Evolutionary conservation across 805 yeast genomes (phyloP).

Genomic region (Ogataea paraovalis): DNA sequence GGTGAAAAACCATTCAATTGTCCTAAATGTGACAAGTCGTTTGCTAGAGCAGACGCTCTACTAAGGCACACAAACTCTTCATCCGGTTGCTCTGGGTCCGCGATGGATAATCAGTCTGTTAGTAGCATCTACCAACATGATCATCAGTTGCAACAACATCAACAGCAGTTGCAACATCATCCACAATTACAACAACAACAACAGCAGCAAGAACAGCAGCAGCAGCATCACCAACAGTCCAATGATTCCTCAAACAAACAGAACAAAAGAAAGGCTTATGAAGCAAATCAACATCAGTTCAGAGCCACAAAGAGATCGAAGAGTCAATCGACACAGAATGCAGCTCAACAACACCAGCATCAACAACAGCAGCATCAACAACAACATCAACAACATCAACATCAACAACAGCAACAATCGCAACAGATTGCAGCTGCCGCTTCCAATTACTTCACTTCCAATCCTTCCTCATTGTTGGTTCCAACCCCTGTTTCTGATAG

Average conservation of each 20-base stretch:
- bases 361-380: background rate
- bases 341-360: background rate
- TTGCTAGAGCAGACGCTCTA: constrained; percentile 75
- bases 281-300: constrained; percentile 1
- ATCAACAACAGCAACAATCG: background rate
- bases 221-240: background rate
- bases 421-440: constrained; percentile 7
- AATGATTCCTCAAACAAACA: background rate
- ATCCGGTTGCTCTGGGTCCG: constrained; percentile 23
- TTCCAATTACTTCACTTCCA: background rate
- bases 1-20: constrained; percentile 72
- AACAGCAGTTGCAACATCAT: background rate
- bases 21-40: constrained; percentile 53
- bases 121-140: background rate
- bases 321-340: background rate
- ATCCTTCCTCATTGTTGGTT: background rate
- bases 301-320: background rate
- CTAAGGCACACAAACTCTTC: constrained; percentile 56
- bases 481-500: constrained; percentile 1
- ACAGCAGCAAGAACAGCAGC: background rate
- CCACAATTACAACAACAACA: background rate
- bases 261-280: background rate
- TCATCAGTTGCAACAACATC: background rate
- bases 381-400: background rate
- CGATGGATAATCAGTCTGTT: background rate